Percentiles rank a stretch among this genome's conserved stretches.
Conservation (phyloP, 1,284 basidiomycete species). For the Ceratobasidium sp. region DNA sequence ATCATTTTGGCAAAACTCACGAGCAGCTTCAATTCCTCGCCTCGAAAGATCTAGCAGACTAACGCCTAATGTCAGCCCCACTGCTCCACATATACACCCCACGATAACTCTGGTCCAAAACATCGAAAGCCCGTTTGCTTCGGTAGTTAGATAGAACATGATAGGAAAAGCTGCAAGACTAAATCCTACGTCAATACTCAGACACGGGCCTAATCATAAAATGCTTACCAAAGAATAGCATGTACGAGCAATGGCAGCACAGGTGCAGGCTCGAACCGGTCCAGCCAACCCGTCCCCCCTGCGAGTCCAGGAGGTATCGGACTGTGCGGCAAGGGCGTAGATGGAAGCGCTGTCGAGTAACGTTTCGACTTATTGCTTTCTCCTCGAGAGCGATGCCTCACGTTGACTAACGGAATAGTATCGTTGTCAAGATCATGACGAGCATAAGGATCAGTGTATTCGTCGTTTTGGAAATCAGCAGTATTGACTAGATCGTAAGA, state of each 20-base stretch:
- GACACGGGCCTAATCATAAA: not conserved
- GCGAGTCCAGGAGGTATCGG: slow-evolving; percentile 28
- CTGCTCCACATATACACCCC: slow-evolving; percentile 15
- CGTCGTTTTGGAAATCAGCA: slow-evolving; percentile 10
- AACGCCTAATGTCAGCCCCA: slow-evolving; percentile 23
- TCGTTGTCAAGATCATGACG: slow-evolving; percentile 11
- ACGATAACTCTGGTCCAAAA: slow-evolving; percentile 37
- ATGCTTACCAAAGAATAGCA: slow-evolving; percentile 23
- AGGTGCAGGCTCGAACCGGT: slow-evolving; percentile 31
- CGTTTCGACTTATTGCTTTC: slow-evolving; percentile 20
- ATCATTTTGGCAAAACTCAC: slow-evolving; percentile 29
- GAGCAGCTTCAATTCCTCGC: slow-evolving; percentile 31
- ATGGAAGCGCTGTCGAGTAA: slow-evolving; percentile 20
- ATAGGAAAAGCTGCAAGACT: slow-evolving; percentile 36
- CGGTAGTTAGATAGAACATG: not conserved
- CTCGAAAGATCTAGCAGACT: slow-evolving; percentile 35
- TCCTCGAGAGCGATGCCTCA: slow-evolving; percentile 4
- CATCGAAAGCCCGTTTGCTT: slow-evolving; percentile 20
- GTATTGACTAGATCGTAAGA: slow-evolving; percentile 27
- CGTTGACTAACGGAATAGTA: slow-evolving; percentile 16
- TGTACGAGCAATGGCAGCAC: slow-evolving; percentile 26
- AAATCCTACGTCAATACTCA: not conserved
- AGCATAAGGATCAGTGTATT: slow-evolving; percentile 26
- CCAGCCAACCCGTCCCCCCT: slow-evolving; percentile 31
- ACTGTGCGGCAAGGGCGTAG: slow-evolving; percentile 19